Evolutionary conservation across 2,329 filamentous ascomycete genomes (phyloP).

Genomic region (Aspergillus ustus): DNA sequence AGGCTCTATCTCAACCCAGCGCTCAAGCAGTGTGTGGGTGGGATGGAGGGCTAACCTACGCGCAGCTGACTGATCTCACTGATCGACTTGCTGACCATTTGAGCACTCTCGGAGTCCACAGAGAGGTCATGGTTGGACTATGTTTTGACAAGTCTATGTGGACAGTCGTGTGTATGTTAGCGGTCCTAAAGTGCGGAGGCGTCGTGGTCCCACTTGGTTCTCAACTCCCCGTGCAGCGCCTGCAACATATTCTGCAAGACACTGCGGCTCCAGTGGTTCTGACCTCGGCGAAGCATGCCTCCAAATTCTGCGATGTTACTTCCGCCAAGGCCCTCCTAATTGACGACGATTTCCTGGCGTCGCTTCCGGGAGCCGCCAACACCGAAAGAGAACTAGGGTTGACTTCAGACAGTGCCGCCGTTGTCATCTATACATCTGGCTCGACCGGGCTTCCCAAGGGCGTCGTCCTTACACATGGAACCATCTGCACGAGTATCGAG

Average conservation of each 20-base stretch:
- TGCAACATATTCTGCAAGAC: slow-evolving; percentile 28
- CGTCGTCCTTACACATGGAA: slow-evolving; percentile 73
- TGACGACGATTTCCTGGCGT: slow-evolving; percentile 59
- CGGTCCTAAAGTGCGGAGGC: slow-evolving; percentile 20
- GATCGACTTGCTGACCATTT: slow-evolving; percentile 7
- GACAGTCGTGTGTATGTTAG: slow-evolving; percentile 11
- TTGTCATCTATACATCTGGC: slow-evolving; percentile 77
- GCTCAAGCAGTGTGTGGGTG: slow-evolving; percentile 4
- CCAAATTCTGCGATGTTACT: not conserved
- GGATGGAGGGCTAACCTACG: slow-evolving; percentile 8
- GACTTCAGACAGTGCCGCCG: slow-evolving; percentile 51
- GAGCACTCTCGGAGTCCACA: not conserved
- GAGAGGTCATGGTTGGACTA: slow-evolving; percentile 8
- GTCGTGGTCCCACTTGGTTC: slow-evolving; percentile 37
- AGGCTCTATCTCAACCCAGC: not conserved
- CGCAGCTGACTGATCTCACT: slow-evolving; percentile 42
- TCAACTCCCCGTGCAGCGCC: slow-evolving; percentile 31
- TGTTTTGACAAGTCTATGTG: slow-evolving; percentile 15
- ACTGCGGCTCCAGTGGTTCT: slow-evolving; percentile 25
- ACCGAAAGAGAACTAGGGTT: not conserved
- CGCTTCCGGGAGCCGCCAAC: not conserved
- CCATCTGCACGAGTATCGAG: slow-evolving; percentile 15
- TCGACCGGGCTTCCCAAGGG: slow-evolving; percentile 87
- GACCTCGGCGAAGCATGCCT: slow-evolving; percentile 9
- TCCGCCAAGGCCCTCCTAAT: slow-evolving; percentile 60